Evolutionary conservation across 805 yeast genomes (phyloP), one percentile per base, ranked within the genome.

Genomic region (Maudiozyma turicensis): DNA sequence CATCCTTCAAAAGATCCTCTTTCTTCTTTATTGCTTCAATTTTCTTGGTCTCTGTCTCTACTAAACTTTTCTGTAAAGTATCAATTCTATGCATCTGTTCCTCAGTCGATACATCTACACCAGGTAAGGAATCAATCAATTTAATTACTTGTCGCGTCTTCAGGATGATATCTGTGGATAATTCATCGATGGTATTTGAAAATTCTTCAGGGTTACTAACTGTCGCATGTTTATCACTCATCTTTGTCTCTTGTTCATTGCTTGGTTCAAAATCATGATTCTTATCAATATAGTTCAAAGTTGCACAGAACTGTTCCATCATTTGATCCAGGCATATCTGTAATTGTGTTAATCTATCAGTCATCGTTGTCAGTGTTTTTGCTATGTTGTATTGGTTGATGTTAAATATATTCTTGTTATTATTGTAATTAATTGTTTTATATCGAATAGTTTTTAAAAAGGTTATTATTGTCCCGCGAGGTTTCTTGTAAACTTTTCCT

Each of bases 111-210:
- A 84, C 90, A 8, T 95, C 96, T 2, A 88, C 86, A 10, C 97
- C 98, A 0, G 99, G 99, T 41, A 91, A 70, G 2, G 95, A 80
- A 60, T 86, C 95, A 39, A 91, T 89, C 30, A 91, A 76, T 58
- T 86, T 81, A 39, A 86, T 77, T 13, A 91, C 85, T 64, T 93
- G 98, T 57, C 95, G 77, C 5, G 95, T 79, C 60, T 90, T 90
- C 50, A 88, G 67, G 29, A 90, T 86, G 8, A 91, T 76, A 61
- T 91, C 99, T 0, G 86, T 79, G 2, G 95, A 78, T 8, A 93
- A 72, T 61, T 93, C 98, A 56, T 78, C 80, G 44, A 81, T 74
- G 30, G 82, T 84, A 52, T 72, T 65, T 31, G 57, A 47, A 48
- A 66, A 69, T 41, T 70, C 71, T 43, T 74, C 76, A 1, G 78